Percentiles rank a stretch among this genome's conserved stretches.
phyloP scores from a whole-genome alignment of 2,329 filamentous ascomycete species.

The Colletotrichum costaricense region DNA sequence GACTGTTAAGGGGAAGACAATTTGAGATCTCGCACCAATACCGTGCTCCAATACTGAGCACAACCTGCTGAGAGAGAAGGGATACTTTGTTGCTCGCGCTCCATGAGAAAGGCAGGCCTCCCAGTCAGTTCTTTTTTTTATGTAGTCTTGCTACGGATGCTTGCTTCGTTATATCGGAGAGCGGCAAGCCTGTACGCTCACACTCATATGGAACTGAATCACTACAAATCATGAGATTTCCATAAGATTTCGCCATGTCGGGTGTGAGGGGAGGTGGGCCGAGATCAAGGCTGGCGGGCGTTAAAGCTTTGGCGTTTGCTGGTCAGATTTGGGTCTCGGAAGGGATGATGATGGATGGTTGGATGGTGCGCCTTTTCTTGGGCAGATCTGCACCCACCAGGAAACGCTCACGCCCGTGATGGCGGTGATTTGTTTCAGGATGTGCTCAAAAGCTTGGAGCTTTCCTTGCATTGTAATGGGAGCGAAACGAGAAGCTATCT shows the following conservation, averaged over 20 bases:
- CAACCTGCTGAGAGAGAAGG: not conserved
- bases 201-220: not conserved
- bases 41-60: not conserved
- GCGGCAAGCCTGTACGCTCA: not conserved
- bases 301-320: conserved; percentile 4
- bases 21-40: not conserved
- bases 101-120: not conserved
- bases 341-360: not conserved
- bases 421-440: conserved; percentile 15
- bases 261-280: not conserved
- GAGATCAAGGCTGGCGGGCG: conserved; percentile 18
- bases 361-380: conserved; percentile 1
- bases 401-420: conserved; percentile 1
- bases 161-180: not conserved
- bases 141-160: not conserved
- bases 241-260: not conserved
- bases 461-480: not conserved
- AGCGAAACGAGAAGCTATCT: not conserved
- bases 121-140: not conserved
- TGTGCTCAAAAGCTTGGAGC: conserved; percentile 1
- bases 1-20: not conserved
- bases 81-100: not conserved
- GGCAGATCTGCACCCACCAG: conserved; percentile 22
- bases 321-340: conserved; percentile 4
- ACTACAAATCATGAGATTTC: not conserved